These are phyloP conservation scores for Sequoiadendron giganteum DNA, from an alignment of 75 land plant genomes.

Conservation along the genomic window DNA sequence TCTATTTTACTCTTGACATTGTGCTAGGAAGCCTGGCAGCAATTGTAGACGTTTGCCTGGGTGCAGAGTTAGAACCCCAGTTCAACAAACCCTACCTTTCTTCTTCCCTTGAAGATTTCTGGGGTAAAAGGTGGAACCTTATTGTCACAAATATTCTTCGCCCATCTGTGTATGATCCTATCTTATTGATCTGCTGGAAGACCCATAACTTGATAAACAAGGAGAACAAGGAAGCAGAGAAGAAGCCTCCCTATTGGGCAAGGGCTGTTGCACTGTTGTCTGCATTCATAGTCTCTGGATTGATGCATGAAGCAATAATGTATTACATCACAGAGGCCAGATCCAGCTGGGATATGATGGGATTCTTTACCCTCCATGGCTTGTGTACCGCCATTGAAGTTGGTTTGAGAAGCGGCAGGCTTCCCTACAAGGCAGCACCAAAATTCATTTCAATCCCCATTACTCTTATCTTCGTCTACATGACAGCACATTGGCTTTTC, in stretches of 20 bases:
- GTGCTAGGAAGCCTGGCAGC: slow-evolving; percentile 34
- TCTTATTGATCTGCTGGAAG: background rate
- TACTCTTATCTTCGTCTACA: slow-evolving; percentile 18
- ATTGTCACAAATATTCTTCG: slow-evolving; percentile 35
- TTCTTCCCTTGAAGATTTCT: slow-evolving; percentile 50
- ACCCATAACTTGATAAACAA: background rate
- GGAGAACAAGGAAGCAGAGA: background rate
- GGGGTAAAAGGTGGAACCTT: slow-evolving; percentile 64
- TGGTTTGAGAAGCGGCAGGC: background rate
- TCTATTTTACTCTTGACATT: slow-evolving; percentile 38
- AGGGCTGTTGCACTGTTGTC: slow-evolving; percentile 14
- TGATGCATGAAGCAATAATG: slow-evolving; percentile 23
- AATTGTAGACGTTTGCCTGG: slow-evolving; percentile 21
- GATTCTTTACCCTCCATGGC: slow-evolving; percentile 29
- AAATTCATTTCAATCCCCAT: slow-evolving; percentile 6
- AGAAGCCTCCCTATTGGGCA: slow-evolving; percentile 13
- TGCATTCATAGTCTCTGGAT: slow-evolving; percentile 25
- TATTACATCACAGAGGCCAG: slow-evolving; percentile 18
- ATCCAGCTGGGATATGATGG: slow-evolving; percentile 16
- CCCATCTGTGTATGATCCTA: slow-evolving; percentile 44
- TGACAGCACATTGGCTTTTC: slow-evolving; percentile 30
- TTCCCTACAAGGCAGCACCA: background rate
- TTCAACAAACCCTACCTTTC: slow-evolving; percentile 54
- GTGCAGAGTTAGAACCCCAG: slow-evolving; percentile 48
- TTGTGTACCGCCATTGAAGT: slow-evolving; percentile 13